A percentile compares a stretch with the other conserved stretches of the same genome.
Conservation (phyloP, 768 basidiomycete species). For the Xerocomellus chrysenteron region DNA sequence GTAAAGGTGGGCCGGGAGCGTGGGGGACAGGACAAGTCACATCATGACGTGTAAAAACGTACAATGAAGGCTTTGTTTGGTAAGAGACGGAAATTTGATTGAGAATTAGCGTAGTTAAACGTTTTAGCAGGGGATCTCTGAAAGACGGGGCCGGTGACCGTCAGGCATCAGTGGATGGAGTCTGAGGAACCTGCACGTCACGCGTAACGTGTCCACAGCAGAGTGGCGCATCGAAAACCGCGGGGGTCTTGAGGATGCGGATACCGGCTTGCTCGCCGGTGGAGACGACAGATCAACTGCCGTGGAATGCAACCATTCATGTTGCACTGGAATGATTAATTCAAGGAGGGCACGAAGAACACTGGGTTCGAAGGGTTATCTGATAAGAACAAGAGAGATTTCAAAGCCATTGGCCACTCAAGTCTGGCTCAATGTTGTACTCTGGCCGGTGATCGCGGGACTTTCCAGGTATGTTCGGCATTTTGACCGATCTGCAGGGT, state of each 20-base stretch:
- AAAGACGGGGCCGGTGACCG: constrained; percentile 14
- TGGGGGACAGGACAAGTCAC: neutral
- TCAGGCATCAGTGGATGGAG: neutral
- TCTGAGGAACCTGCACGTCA: neutral
- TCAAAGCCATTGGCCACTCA: neutral
- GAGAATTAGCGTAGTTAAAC: constrained; percentile 33
- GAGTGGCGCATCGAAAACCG: neutral
- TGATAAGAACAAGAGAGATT: constrained; percentile 15
- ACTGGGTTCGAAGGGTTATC: neutral
- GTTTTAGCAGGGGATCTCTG: constrained; percentile 27
- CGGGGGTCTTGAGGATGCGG: neutral
- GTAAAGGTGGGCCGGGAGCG: constrained; percentile 4
- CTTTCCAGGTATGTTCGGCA: constrained; percentile 12
- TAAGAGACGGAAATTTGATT: constrained; percentile 27
- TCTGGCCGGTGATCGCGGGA: constrained; percentile 24
- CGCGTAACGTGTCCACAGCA: neutral
- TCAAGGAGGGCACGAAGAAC: neutral
- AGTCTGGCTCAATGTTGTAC: neutral
- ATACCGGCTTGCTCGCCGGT: neutral
- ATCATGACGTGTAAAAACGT: constrained; percentile 22
- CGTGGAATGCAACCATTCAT: neutral
- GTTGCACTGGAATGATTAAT: neutral
- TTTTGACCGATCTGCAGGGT: constrained; percentile 23
- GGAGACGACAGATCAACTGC: constrained; percentile 1
- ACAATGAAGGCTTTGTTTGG: constrained; percentile 6